Base-by-base conservation (phyloP, 225 moss, liverwort and hornwort genomes). In the Climacium dendroides region DNA sequence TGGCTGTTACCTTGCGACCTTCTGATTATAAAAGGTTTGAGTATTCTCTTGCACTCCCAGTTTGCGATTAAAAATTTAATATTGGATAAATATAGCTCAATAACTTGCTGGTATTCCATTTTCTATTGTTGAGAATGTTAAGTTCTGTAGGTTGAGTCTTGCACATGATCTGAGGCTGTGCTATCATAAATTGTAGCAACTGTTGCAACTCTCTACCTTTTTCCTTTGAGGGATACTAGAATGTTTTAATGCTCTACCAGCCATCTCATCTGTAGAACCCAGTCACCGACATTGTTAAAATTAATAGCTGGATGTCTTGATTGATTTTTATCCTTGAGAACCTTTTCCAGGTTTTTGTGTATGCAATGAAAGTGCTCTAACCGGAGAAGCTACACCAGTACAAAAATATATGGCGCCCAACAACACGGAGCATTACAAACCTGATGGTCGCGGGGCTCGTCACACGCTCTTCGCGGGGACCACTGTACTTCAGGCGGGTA, bases 391-490 rank as follows among this genome's bases (percentile, higher is more conserved):
- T 76, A 94, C 90, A 93, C 95, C 97, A 52, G 93, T 96, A 45
- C 95, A 97, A 83, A 97, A 96, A 80, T 93, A 92, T 74, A 63
- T 92, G 90, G 94, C 95, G 87, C 74, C 92, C 48, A 92, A 95
- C 70, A 88, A 87, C 86, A 58, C 89, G n/a, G 87, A 89, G 89
- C 72, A 23, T 14, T 97, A 97, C 88, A 82, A 93, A 72, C 91
- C 94, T 80, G 93, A 92, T 62, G 93, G 94, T 43, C 91, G 70
- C 81, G 95, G 95, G n/a, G 91, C 91, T 91, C 94, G 94, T 65
- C 95, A 96, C 87, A 96, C 97, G 25, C 93, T 97, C 72, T 96
- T 96, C 91, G 94, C 97, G 60, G 97, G 97, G 58, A 97, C 97
- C 63, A 95, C 85, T 47, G 97, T 96, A 71, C 92, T 97, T 50